A percentile compares a stretch with the other conserved stretches of the same genome.
These are phyloP conservation scores for Geranomyces variabilis DNA, from an alignment of 192 early-diverging fungal genomes.

Conservation along the genomic window DNA sequence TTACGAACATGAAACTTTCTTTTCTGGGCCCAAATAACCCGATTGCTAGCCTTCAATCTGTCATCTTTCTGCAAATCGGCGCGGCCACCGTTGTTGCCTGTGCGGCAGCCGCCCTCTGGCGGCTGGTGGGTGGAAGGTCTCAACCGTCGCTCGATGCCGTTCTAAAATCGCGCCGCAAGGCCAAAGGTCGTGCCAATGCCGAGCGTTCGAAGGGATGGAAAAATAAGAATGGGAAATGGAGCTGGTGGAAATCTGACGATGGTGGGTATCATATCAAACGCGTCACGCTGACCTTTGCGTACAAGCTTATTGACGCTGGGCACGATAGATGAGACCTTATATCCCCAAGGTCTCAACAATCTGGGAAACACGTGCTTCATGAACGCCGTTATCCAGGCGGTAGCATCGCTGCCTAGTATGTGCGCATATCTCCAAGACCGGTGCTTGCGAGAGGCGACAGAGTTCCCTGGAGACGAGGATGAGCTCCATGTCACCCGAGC, in stretches of 20 bases:
- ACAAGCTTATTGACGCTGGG: background rate
- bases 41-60: conserved; percentile 9
- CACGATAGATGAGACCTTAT: conserved; percentile 23
- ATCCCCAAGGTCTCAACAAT: conserved; percentile 74
- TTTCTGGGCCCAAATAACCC: conserved; percentile 29
- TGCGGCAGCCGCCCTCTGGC: conserved; percentile 22
- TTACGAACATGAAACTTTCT: background rate
- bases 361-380: conserved; percentile 89
- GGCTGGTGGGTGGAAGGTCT: background rate
- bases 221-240: background rate
- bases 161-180: background rate
- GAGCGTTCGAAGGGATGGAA: background rate
- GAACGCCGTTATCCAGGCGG: conserved; percentile 77
- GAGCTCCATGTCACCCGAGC: conserved; percentile 17
- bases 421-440: conserved; percentile 39
- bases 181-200: background rate
- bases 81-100: conserved; percentile 12
- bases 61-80: conserved; percentile 22
- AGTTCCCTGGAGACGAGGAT: background rate
- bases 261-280: background rate
- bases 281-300: background rate
- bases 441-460: conserved; percentile 1
- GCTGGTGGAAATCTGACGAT: conserved; percentile 11
- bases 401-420: conserved; percentile 43
- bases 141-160: background rate